phyloP scores from a whole-genome alignment of 1,284 basidiomycete species.

The Pseudozyma sp. region DNA sequence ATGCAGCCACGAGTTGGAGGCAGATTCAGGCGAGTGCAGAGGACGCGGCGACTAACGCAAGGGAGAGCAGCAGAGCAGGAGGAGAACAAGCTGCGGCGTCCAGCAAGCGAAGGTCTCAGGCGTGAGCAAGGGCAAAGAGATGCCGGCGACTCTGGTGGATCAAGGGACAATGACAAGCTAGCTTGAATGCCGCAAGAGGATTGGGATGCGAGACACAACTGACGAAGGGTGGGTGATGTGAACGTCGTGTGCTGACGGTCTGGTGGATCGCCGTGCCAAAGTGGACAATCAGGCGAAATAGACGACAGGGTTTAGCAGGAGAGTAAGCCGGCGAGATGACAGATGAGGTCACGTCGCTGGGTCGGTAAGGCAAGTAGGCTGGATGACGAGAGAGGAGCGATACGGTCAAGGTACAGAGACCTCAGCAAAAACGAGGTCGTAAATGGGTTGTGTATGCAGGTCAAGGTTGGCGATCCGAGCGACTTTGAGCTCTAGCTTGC shows the following conservation, averaged over 20 bases:
- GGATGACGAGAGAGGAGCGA: conserved; percentile 1
- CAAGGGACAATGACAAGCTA: not conserved
- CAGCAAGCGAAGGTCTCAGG: conserved; percentile 1
- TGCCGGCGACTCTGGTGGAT: conserved; percentile 16
- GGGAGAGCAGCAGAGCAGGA: not conserved
- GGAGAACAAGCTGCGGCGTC: not conserved
- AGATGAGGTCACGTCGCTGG: conserved; percentile 9
- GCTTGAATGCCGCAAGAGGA: conserved; percentile 19
- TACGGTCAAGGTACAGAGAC: conserved; percentile 7
- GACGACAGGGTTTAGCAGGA: not conserved
- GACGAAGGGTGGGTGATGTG: not conserved
- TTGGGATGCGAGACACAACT: conserved; percentile 10
- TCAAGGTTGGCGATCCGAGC: not conserved
- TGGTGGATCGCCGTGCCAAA: not conserved
- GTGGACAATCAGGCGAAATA: not conserved
- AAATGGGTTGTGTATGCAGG: not conserved
- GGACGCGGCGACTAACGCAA: conserved; percentile 5
- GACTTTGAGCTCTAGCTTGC: not conserved
- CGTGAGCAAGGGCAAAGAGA: conserved; percentile 1
- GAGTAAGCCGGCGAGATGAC: not conserved
- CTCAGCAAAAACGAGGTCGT: not conserved
- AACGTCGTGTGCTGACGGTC: conserved; percentile 1
- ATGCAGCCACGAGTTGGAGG: conserved; percentile 12
- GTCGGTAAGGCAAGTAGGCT: not conserved
- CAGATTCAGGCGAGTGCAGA: conserved; percentile 1